These are phyloP conservation scores for Terana coerulea DNA, from an alignment of 768 basidiomycete genomes.

Conservation along the genomic window DNA sequence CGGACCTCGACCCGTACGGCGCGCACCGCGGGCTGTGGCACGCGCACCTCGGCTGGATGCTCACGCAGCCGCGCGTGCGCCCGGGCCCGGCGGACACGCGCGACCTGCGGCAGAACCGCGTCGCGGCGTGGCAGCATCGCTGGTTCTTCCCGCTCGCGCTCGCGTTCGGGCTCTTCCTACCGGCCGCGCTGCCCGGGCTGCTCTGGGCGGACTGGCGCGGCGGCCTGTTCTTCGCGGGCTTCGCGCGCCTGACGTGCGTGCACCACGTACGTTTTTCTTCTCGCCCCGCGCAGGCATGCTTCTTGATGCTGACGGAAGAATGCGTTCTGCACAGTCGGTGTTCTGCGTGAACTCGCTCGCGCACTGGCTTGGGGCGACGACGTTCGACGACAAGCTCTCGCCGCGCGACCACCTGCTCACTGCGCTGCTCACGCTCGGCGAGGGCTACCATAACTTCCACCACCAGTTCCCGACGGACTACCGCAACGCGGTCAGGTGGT, in stretches of 20 bases:
- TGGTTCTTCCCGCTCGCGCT: conserved; percentile 71
- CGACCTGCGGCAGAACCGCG: conserved; percentile 74
- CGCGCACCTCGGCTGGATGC: conserved; percentile 92
- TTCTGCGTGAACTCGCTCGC: conserved; percentile 97
- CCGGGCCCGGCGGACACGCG: conserved; percentile 91
- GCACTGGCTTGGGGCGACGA: conserved; percentile 91
- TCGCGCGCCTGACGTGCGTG: conserved; percentile 76
- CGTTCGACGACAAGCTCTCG: conserved; percentile 93
- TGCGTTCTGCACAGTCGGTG: conserved; percentile 57
- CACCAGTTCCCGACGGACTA: conserved; percentile 98
- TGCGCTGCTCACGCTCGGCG: conserved; percentile 87
- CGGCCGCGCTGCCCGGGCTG: conserved; percentile 72
- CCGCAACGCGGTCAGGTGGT: conserved; percentile 93
- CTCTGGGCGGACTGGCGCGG: conserved; percentile 85
- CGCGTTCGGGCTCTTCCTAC: conserved; percentile 66
- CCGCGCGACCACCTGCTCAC: conserved; percentile 88
- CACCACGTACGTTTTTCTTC: conserved; percentile 66
- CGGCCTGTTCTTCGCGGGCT: conserved; percentile 81
- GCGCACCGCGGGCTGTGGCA: conserved; percentile 85
- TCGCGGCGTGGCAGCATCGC: conserved; percentile 86
- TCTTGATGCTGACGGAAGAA: not conserved
- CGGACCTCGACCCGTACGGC: conserved; percentile 93
- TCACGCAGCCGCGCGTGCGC: conserved; percentile 83
- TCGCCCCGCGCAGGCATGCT: not conserved
- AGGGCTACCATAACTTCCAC: conserved; percentile 99